These are phyloP conservation scores for Mucor racemosus DNA, from an alignment of 371 early-diverging fungal species.

Conservation along the genomic window DNA sequence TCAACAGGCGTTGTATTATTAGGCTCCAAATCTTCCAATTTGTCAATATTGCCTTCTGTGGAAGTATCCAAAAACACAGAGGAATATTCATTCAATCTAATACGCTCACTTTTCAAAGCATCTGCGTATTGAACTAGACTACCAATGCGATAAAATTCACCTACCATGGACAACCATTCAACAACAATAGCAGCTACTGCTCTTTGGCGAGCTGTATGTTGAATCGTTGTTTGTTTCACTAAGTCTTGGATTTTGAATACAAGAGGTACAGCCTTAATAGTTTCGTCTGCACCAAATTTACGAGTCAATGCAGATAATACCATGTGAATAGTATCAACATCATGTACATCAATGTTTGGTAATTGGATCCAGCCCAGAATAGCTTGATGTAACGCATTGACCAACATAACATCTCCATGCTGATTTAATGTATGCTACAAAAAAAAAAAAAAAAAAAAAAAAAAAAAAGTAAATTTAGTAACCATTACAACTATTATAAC, in stretches of 20 bases:
- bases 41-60: conserved; percentile 14
- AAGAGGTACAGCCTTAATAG: conserved; percentile 66
- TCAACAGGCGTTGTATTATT: conserved; percentile 31
- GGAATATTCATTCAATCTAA: conserved; percentile 43
- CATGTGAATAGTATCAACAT: conserved; percentile 61
- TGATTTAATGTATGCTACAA: conserved; percentile 31
- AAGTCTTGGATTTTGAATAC: conserved; percentile 63
- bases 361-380: conserved; percentile 63
- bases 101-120: conserved; percentile 39
- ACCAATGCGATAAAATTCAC: conserved; percentile 40
- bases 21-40: conserved; percentile 37
- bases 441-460: background rate
- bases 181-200: conserved; percentile 63
- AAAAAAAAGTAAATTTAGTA: background rate
- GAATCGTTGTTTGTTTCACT: conserved; percentile 37
- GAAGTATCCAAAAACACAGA: conserved; percentile 22
- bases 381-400: conserved; percentile 57
- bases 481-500: background rate
- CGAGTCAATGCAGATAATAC: conserved; percentile 57
- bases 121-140: conserved; percentile 36
- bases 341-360: conserved; percentile 56
- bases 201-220: conserved; percentile 53
- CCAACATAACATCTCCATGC: conserved; percentile 54
- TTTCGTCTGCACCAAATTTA: conserved; percentile 63
- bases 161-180: conserved; percentile 56